These are phyloP conservation scores for Amylostereum areolatum DNA, from an alignment of 1,284 basidiomycete genomes.

Conservation along the genomic window DNA sequence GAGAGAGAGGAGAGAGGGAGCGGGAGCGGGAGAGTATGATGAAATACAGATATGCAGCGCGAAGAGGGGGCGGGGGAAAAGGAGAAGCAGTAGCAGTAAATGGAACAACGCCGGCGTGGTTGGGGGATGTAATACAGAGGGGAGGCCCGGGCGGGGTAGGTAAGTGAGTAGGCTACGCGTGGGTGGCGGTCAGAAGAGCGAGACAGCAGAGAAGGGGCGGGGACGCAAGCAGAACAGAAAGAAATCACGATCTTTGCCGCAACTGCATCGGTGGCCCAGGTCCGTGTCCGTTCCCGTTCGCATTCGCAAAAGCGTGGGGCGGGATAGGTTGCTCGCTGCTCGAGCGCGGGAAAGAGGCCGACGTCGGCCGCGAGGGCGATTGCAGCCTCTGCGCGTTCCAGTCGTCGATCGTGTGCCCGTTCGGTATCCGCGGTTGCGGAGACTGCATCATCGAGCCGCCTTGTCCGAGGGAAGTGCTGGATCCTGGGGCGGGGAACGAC, in stretches of 20 bases:
- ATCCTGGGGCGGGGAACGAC: slow-evolving; percentile 34
- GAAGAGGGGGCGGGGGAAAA: slow-evolving; percentile 1
- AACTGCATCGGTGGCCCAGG: slow-evolving; percentile 32
- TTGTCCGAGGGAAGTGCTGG: slow-evolving; percentile 33
- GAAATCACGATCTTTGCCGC: slow-evolving; percentile 43
- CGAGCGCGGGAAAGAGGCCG: slow-evolving; percentile 43
- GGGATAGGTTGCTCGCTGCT: slow-evolving; percentile 40
- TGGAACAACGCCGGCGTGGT: background rate
- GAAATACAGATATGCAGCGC: slow-evolving; percentile 18
- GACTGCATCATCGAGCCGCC: slow-evolving; percentile 34
- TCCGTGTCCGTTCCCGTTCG: slow-evolving; percentile 47
- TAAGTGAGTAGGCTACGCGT: no score
- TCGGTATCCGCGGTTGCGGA: slow-evolving; percentile 30
- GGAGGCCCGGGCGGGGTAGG: no score
- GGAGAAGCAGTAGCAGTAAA: background rate
- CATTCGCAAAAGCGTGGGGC: slow-evolving; percentile 22
- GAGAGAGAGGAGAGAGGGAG: slow-evolving; percentile 2
- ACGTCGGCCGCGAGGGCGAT: slow-evolving; percentile 48
- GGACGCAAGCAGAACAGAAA: slow-evolving; percentile 1
- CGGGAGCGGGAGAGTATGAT: slow-evolving; percentile 8
- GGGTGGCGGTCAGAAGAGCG: background rate
- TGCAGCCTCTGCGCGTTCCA: slow-evolving; percentile 40
- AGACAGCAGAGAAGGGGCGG: background rate
- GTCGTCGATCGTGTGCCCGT: slow-evolving; percentile 38
- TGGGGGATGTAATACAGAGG: no score